Evolutionary conservation across 148 eudicot species (phyloP), one percentile per base, ranked within the genome.

Genomic region (Rhododendron molle): DNA sequence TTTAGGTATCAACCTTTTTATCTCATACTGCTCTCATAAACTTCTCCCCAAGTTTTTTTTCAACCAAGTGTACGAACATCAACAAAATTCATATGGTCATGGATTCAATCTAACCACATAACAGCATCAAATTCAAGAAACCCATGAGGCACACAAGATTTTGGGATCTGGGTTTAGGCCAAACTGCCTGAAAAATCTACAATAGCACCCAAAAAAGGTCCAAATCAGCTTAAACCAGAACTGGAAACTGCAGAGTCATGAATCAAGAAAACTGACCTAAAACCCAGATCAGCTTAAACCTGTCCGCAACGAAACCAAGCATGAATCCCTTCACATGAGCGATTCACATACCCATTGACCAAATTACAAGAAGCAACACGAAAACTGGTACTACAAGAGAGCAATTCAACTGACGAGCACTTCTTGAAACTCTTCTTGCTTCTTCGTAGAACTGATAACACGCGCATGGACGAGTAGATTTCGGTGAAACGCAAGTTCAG

Each of bases 131-230:
- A 46, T 72, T 72, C 69, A 83, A 72, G 80, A 23, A 32, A 83
- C 28, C 77, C 52, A 2, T 20, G 46, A 60, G 34, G 40, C 56
- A 15, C 30, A 46, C 15, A 28, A 16, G 78, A 20, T 73, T 83
- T 5, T 62, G 76, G 77, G 84, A 83, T 83, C 62, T 28, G 85
- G 60, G 78, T 67, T 46, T 83, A 18, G 26, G 60, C 78, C 40
- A 28, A 83, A 83, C 0, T 83, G 58, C 78, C 85, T 13, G 43
- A 69, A 71, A 84, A 74, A 32, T 49, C 80, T 21, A 81, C 36
- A 40, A 28, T 76, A 83, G 46, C 71, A 60, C 58, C 83, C 71
- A 81, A 5, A 86, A 62, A 86, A 62, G 13, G 62, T n/a, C 77
- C 78, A 84, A 85, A 43, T 43, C 49, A 46, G 69, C 46, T 60